These are phyloP conservation scores for Alternaria dauci DNA, from an alignment of 2,329 filamentous ascomycete species.

Conservation along the genomic window DNA sequence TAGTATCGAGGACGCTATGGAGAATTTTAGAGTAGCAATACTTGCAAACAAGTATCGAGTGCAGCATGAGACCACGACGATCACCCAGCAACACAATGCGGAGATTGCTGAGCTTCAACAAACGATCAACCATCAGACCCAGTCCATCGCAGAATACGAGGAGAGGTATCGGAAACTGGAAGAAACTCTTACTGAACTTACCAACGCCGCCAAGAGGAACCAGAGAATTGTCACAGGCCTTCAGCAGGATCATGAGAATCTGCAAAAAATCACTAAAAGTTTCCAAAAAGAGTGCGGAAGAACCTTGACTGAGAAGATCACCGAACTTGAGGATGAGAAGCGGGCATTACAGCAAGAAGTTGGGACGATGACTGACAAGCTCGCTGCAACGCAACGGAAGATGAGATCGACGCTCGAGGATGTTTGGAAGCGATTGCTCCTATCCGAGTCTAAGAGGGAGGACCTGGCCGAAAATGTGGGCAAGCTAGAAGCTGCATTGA, in stretches of 20 bases:
- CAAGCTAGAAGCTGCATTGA: slow-evolving; percentile 17
- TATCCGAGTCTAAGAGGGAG: slow-evolving; percentile 23
- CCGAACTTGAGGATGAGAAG: slow-evolving; percentile 35
- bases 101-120: slow-evolving; percentile 18
- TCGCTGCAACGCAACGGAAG: slow-evolving; percentile 21
- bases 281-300: slow-evolving; percentile 26
- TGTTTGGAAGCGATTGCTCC: slow-evolving; percentile 16
- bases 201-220: slow-evolving; percentile 26
- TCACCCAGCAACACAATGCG: slow-evolving; percentile 14
- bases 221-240: slow-evolving; percentile 41
- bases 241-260: slow-evolving; percentile 37
- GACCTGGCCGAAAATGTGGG: slow-evolving; percentile 22
- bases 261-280: slow-evolving; percentile 20
- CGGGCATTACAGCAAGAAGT: slow-evolving; percentile 23
- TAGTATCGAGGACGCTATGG: slow-evolving; percentile 14
- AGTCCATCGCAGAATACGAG: slow-evolving; percentile 20
- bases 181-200: slow-evolving; percentile 12
- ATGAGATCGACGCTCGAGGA: slow-evolving; percentile 31
- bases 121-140: slow-evolving; percentile 13
- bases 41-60: slow-evolving; percentile 19
- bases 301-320: slow-evolving; percentile 25
- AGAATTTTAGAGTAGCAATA: slow-evolving; percentile 18
- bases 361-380: slow-evolving; percentile 13
- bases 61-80: slow-evolving; percentile 14
- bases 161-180: slow-evolving; percentile 11